These are phyloP conservation scores for Alternaria metachromatica DNA, from an alignment of 2,329 filamentous ascomycete species.

Conservation along the genomic window DNA sequence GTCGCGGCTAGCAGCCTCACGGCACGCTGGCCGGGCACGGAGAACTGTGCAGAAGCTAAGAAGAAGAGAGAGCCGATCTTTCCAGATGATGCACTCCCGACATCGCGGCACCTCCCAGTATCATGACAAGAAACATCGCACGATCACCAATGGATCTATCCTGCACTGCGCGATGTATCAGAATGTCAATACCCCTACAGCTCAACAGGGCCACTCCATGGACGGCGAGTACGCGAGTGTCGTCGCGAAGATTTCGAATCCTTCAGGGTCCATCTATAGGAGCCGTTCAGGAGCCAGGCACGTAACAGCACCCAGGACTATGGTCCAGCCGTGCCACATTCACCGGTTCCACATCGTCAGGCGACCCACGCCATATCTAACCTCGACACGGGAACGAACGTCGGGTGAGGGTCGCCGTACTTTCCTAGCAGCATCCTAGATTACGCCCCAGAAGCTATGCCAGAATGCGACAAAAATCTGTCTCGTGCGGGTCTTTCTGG, in stretches of 20 bases:
- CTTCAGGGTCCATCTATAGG: not conserved
- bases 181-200: not conserved
- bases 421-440: slow-evolving; percentile 5
- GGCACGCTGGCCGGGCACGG: not conserved
- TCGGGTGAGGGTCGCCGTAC: slow-evolving; percentile 6
- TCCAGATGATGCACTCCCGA: not conserved
- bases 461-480: slow-evolving; percentile 7
- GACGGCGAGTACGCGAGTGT: not conserved
- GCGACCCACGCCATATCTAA: slow-evolving; percentile 4
- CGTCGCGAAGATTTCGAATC: not conserved
- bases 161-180: not conserved
- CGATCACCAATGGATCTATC: not conserved
- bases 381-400: slow-evolving; percentile 4
- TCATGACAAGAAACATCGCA: not conserved
- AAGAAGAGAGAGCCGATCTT: not conserved
- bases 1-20: not conserved
- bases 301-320: not conserved
- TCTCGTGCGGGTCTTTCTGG: slow-evolving; percentile 2
- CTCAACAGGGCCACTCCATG: not conserved
- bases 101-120: not conserved
- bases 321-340: slow-evolving; percentile 9
- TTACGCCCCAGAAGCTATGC: slow-evolving; percentile 1
- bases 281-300: slow-evolving; percentile 1
- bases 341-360: slow-evolving; percentile 3
- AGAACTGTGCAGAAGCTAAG: not conserved